Evolutionary conservation across 495 filamentous ascomycete species (phyloP), one percentile per base, ranked within the genome.

Genomic region (Astrocystis sublimbata): DNA sequence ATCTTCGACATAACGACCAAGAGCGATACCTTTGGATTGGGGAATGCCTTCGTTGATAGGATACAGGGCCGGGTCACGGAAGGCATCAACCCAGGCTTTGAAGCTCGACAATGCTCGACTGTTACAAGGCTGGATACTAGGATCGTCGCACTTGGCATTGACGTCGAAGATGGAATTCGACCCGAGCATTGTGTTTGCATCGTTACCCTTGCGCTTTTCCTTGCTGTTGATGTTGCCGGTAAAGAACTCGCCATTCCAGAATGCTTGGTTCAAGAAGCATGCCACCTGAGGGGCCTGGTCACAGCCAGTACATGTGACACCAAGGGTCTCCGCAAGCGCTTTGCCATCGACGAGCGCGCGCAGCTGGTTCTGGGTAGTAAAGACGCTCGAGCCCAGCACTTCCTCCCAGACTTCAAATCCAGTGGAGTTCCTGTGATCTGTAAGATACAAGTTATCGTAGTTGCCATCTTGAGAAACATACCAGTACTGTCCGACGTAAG

Each of bases 1-100:
- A 63, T 88, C 86, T 62, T 87, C 84, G 0, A 83, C 64, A 61
- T 89, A 89, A 15, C 87, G 71, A 12, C 87, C 87, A n/a, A 87
- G 74, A 10, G 85, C 82, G 24, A 83, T 79, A 6, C 81, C 85
- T 17, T 74, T 65, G 2, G 81, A 76, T 9, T 71, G 62, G 4
- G 70, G 46, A 8, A 67, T 74, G 4, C 71, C 67, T 7, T 68
- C 65, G 65, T 87, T 87, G 61, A 87, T 73, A 0, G 73, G 55
- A 65, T 85, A 87, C 54, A 46, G 65, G 0, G 71, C 45, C 50
- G 81, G 82, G 12, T 36, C 23, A 55, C 72, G 66, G 70, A 85
- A 83, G 12, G 79, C 76, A 62, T 84, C 82, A 6, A 78, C 75
- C 17, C 76, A 65, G 4, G 72, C 73, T 66, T 83, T 83, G 66